Evolutionary conservation across 176 grass and related monocot genomes (phyloP), one percentile per base, ranked within the genome.

Genomic region (Eragrostis curvula): DNA sequence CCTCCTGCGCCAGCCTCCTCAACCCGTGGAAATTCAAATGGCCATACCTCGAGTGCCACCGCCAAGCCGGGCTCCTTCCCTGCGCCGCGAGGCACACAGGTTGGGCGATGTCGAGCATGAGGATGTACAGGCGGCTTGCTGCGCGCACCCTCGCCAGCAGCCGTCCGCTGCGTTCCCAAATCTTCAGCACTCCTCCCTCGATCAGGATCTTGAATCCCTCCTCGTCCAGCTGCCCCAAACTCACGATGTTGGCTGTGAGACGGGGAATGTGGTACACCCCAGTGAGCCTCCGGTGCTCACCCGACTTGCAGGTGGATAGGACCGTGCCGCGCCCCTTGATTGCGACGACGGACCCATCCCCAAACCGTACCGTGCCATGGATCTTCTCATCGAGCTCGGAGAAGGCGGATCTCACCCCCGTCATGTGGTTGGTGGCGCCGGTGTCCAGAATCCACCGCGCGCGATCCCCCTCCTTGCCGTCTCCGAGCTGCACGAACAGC

Each of bases 81-180:
- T 40, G 30, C 9, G 64, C 64, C 0, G 64, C 16, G 0, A 42
- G 17, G 17, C 64, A 67, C 36, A 67, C 64, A 0, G 64, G 32
- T 8, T 5, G 9, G 5, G 18, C 64, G 17, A 67, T 0, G 14
- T 1, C 2, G 0, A 6, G 3, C 0, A 1, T 11, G 36, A 67
- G 64, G 8, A 21, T 0, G 17, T 67, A 67, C 7, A 67, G 36
- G 16, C 32, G 8, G 3, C 0, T 21, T 2, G 32, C 8, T 1
- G 1, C 70, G 47, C 8, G 7, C 9, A 73, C 70, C 2, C 6
- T 20, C 1, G 48, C 44, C 27, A 73, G 16, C 0, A 73, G 45
- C 2, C 68, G 12, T 13, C 68, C 12, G 0, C 2, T 0, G 0
- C 0, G 6, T 0, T 71, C 45, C 68, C 24, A 49, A 6, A 71